Evolutionary conservation across 768 basidiomycete genomes (phyloP).

Genomic region (Boletellus ananas): DNA sequence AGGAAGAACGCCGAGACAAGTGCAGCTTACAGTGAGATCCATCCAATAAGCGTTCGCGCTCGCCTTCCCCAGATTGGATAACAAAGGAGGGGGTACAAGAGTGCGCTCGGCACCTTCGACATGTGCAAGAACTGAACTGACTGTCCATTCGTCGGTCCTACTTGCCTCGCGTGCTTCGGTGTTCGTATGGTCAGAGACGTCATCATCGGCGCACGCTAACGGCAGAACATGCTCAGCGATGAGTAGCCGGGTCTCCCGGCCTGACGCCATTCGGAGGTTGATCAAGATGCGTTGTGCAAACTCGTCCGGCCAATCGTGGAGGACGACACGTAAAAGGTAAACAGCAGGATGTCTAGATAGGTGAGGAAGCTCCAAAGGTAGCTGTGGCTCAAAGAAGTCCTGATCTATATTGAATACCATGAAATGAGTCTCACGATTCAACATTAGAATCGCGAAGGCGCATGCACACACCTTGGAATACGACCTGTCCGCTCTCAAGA

Average conservation of each 20-base stretch:
- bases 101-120: conserved; percentile 51
- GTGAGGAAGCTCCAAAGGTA: conserved; percentile 28
- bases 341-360: conserved; percentile 47
- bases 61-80: conserved; percentile 71
- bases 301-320: conserved; percentile 77
- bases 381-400: conserved; percentile 72
- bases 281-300: conserved; percentile 45
- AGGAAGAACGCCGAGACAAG: not conserved
- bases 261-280: conserved; percentile 39
- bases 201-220: conserved; percentile 59
- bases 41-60: conserved; percentile 64
- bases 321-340: conserved; percentile 65
- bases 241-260: conserved; percentile 51
- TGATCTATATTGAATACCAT: conserved; percentile 41
- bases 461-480: conserved; percentile 43
- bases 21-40: conserved; percentile 55
- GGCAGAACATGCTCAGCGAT: conserved; percentile 72
- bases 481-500: conserved; percentile 48
- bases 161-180: conserved; percentile 5
- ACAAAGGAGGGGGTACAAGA: conserved; percentile 57
- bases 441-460: not conserved
- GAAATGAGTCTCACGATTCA: not conserved
- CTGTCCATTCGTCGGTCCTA: conserved; percentile 23
- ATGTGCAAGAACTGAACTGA: conserved; percentile 32
- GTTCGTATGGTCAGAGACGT: conserved; percentile 5